These are phyloP conservation scores for Oenanthe javanica DNA, from an alignment of 140 eudicot species.

Conservation along the genomic window DNA sequence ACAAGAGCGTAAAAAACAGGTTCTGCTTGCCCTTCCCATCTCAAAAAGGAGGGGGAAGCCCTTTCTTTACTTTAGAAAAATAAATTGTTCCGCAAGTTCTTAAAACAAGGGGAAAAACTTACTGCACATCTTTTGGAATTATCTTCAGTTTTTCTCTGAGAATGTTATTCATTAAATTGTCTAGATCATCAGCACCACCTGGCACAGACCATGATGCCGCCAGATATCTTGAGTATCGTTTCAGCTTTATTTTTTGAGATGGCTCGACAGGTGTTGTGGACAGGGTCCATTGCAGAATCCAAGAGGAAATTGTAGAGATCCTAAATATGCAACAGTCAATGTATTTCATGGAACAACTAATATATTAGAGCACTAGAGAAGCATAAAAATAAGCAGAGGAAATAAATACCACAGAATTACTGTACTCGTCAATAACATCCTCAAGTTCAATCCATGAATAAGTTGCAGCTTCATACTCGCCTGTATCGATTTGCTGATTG, in stretches of 20 bases:
- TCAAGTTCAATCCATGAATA: conserved; percentile 28
- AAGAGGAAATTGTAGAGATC: conserved; percentile 45
- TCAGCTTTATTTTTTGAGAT: conserved; percentile 6
- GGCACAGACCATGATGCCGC: not conserved
- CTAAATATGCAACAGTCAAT: conserved; percentile 12
- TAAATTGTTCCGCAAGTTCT: not conserved
- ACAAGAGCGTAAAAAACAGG: conserved; percentile 32
- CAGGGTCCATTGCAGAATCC: conserved; percentile 35
- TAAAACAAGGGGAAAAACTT: conserved; percentile 14
- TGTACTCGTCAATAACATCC: conserved; percentile 11
- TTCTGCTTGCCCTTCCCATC: conserved; percentile 55
- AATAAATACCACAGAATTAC: conserved; percentile 31
- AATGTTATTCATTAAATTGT: conserved; percentile 48
- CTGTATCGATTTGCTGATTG: conserved; percentile 21
- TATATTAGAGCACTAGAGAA: not conserved
- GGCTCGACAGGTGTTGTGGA: conserved; percentile 15
- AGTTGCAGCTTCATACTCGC: conserved; percentile 26
- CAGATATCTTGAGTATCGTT: conserved; percentile 30
- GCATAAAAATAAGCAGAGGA: not conserved
- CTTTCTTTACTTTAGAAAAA: not conserved
- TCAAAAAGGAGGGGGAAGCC: conserved; percentile 5
- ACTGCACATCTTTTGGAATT: conserved; percentile 51
- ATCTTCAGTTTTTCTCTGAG: conserved; percentile 52
- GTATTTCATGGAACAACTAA: not conserved
- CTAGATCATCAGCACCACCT: conserved; percentile 21